Evolutionary conservation across 371 early-diverging fungal genomes (phyloP), one percentile per base, ranked within the genome.

Genomic region (Mortierella sp.): DNA sequence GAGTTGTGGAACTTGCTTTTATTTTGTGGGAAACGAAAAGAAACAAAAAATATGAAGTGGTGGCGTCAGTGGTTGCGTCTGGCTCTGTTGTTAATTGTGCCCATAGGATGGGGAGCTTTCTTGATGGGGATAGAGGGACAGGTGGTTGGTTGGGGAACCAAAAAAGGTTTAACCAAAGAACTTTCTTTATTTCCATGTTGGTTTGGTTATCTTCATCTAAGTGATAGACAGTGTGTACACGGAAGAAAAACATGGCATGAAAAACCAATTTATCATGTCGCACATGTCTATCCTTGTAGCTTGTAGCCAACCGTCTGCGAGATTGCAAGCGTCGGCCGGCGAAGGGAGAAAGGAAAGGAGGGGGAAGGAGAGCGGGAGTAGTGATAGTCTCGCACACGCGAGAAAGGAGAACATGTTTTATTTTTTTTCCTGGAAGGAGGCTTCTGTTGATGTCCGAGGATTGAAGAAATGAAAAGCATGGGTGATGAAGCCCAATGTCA

Each of bases 131-230:
- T 24, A 54, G 56, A 56, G 27, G n/a, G 27, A 56, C n/a, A 24
- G 29, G 21, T 51, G 51, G 16, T 51, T 51, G 24, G 14, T 24
- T 10, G 10, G 18, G 2, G 14, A 14, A 0, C 48, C 18, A 51
- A 51, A 51, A 51, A 51, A 21, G 21, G 5, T 18, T 51, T 18
- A 10, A 27, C 60, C 12, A 14, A 6, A 27, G 60, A 58, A 58
- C 60, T 11, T 58, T 58, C 60, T 58, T 58, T 58, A 58, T 58
- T 58, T 29, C 29, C 60, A 58, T n/a, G 60, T 29, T n/a, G 29
- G 32, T 14, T 56, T 56, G 56, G 14, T 12, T 46, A 11, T 46
- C 16, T 46, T 12, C 48, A 46, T 46, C 12, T 4, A 46, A 12
- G 4, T 46, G 48, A 46, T 46, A 46, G 48, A 14, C 4, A 46